phyloP scores from a whole-genome alignment of 805 yeast genomes.

The Candida nanaspora region DNA sequence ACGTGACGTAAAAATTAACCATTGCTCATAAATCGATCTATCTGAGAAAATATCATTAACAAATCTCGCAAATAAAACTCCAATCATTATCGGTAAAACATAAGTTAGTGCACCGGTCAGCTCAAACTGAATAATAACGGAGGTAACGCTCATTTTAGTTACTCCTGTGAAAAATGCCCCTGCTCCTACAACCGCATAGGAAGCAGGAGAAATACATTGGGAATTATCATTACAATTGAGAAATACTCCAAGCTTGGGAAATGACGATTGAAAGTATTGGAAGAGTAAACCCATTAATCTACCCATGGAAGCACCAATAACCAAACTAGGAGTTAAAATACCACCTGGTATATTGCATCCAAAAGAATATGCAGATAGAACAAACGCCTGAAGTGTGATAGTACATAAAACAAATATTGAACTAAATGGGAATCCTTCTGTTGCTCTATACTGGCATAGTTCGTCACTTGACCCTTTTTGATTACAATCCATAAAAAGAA shows the following conservation, averaged over 20 bases:
- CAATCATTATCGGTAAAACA: constrained; percentile 78
- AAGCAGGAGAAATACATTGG: constrained; percentile 72
- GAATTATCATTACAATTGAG: constrained; percentile 29
- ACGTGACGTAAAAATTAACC: constrained; percentile 30
- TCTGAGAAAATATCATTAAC: constrained; percentile 56
- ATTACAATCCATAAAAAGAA: constrained; percentile 63
- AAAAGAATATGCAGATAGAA: constrained; percentile 61
- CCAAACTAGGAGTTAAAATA: constrained; percentile 54
- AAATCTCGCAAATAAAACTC: constrained; percentile 69
- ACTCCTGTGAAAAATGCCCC: constrained; percentile 77
- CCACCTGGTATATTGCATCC: constrained; percentile 70
- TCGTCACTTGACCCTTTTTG: constrained; percentile 2
- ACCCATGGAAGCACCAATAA: constrained; percentile 55
- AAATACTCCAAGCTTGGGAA: constrained; percentile 30
- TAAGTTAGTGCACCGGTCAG: constrained; percentile 81
- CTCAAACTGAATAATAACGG: constrained; percentile 76
- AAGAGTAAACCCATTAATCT: constrained; percentile 47
- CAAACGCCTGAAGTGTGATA: constrained; percentile 42
- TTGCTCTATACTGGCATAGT: neutral
- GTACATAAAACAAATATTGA: constrained; percentile 24
- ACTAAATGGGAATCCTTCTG: constrained; percentile 29
- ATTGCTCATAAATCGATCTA: constrained; percentile 58
- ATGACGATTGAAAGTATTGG: constrained; percentile 36
- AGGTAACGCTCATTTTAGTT: constrained; percentile 72
- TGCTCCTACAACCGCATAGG: constrained; percentile 85